Evolutionary conservation across 2,329 filamentous ascomycete genomes (phyloP), one percentile per base, ranked within the genome.

Genomic region (Scedosporium minutisporum): DNA sequence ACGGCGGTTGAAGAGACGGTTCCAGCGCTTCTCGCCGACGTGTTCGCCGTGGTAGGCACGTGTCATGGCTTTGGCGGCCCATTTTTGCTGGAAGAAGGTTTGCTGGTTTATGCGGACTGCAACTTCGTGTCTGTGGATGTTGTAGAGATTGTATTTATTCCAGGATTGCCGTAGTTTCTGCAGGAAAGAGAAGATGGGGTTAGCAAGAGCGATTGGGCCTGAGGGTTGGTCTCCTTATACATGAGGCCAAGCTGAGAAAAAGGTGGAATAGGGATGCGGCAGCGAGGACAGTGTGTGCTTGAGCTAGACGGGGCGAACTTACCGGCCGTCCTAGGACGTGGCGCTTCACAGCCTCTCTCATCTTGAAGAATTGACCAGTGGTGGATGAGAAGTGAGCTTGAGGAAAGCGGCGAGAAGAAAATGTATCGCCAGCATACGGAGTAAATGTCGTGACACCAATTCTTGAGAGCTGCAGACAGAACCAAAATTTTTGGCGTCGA

Each of bases 21-120:
- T 84, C 95, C 95, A 99, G 78, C 95, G 89, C 73, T 89, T 87
- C 79, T 99, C 95, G 67, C 88, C 87, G 68, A 99, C 88, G 72
- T 96, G 91, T 73, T 97, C 93, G 75, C 93, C 95, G 78, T 99
- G 95, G 76, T 97, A 99, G 66, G 83, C 87, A 68, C 95, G 87
- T 51, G 91, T 85, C 66, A 87, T 75, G 23, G 92, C 86, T 77
- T 99, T 99, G 70, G 93, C 90, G 1, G 78, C 76, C 93, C 93
- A 99, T 88, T 99, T 99, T 77, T 97, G 93, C 81, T 97, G 93
- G 83, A 96, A 99, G 78, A 95, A 96, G 55, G 93, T 97, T 18
- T 38, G 44, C 5, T 21, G 48, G 38, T 23, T 27, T 5, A 48
- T 44, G 65, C 78, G 76, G 60, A 68, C 68, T 16, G 72, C 70